Evolutionary conservation across 2,329 filamentous ascomycete genomes (phyloP).

Genomic region (Alternaria ventricosa): DNA sequence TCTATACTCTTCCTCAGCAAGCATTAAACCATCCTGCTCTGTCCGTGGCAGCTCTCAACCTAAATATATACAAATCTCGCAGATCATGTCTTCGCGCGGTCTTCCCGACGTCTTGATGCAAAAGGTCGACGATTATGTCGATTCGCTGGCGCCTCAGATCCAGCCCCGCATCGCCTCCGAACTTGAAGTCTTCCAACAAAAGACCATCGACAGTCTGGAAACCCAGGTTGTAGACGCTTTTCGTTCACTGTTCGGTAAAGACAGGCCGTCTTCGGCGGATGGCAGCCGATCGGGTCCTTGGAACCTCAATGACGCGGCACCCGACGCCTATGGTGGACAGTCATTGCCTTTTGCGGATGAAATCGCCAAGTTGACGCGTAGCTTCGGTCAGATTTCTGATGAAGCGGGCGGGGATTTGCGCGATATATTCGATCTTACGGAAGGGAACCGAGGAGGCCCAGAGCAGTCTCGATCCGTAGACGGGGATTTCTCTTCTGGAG

Average conservation of each 20-base stretch:
- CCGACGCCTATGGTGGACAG: constrained; percentile 37
- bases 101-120: constrained; percentile 34
- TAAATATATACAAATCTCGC: background rate
- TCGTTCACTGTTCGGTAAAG: constrained; percentile 34
- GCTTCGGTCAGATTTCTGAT: constrained; percentile 37
- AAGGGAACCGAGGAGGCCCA: constrained; percentile 18
- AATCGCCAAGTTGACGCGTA: constrained; percentile 37
- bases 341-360: constrained; percentile 40
- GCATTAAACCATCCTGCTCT: background rate
- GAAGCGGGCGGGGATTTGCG: constrained; percentile 36
- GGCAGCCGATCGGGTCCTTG: constrained; percentile 24
- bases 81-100: constrained; percentile 26
- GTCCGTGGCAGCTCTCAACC: background rate
- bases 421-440: constrained; percentile 37
- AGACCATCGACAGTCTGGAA: constrained; percentile 41
- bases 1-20: background rate
- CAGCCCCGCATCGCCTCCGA: constrained; percentile 41
- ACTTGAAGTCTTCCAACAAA: constrained; percentile 39
- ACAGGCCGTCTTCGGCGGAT: constrained; percentile 21
- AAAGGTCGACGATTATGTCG: constrained; percentile 40
- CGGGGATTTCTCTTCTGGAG: constrained; percentile 24
- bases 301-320: constrained; percentile 34
- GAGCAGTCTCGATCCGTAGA: constrained; percentile 20
- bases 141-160: constrained; percentile 40
- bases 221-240: constrained; percentile 39